These are phyloP conservation scores for Phytophthora tentaculata DNA, from an alignment of 352 stramenopile genomes.

Conservation along the genomic window DNA sequence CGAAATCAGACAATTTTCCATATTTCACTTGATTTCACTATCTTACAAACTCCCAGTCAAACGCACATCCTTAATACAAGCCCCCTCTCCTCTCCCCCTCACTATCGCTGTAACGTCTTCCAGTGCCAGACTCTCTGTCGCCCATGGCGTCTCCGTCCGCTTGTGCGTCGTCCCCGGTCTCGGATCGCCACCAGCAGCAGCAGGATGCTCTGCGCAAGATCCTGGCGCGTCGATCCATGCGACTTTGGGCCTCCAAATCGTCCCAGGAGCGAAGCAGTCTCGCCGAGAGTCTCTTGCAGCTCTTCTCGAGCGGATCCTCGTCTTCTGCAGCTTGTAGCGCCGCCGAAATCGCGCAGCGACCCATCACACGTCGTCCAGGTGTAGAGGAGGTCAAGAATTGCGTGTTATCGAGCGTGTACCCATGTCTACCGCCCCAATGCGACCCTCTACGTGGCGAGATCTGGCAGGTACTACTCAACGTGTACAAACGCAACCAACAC, in stretches of 20 bases:
- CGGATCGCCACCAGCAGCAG: constrained; percentile 14
- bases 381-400: constrained; percentile 77
- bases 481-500: constrained; percentile 83
- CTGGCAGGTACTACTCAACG: constrained; percentile 84
- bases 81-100: constrained; percentile 24
- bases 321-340: constrained; percentile 15
- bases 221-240: constrained; percentile 53
- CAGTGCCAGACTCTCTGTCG: neutral
- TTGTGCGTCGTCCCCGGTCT: neutral
- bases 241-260: constrained; percentile 64
- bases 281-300: constrained; percentile 59
- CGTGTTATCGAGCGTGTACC: constrained; percentile 52
- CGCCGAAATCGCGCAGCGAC: constrained; percentile 33
- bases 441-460: constrained; percentile 67
- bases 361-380: constrained; percentile 75
- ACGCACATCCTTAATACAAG: constrained; percentile 20
- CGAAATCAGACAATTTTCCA: constrained; percentile 23
- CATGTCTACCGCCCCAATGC: constrained; percentile 59
- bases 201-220: constrained; percentile 48
- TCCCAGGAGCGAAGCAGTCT: constrained; percentile 59
- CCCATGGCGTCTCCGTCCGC: constrained; percentile 27
- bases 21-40: constrained; percentile 10
- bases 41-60: constrained; percentile 18
- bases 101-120: constrained; percentile 7
- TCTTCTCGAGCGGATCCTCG: constrained; percentile 59